Evolutionary conservation across 2,329 filamentous ascomycete genomes (phyloP).

Genomic region (Botryotinia narcissicola): DNA sequence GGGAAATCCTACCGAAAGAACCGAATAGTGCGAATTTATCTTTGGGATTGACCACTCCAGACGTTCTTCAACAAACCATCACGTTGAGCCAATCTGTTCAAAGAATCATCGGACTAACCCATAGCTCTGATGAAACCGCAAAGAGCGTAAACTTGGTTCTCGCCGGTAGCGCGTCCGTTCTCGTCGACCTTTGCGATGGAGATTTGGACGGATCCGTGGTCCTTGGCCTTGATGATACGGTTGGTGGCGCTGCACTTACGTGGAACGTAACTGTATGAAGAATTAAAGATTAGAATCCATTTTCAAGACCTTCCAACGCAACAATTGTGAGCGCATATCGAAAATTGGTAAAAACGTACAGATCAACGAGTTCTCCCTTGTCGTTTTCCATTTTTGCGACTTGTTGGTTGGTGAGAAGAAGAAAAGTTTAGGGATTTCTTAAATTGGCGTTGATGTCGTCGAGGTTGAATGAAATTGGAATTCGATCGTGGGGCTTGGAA

Average conservation of each 20-base stretch:
- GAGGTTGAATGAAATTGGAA: conserved; percentile 34
- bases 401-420: conserved; percentile 35
- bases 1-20: conserved; percentile 33
- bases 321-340: neutral
- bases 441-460: conserved; percentile 29
- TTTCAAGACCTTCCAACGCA: neutral
- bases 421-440: conserved; percentile 20
- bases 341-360: conserved; percentile 59
- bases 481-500: conserved; percentile 22
- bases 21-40: conserved; percentile 37
- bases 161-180: conserved; percentile 89
- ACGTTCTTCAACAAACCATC: conserved; percentile 97
- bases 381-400: conserved; percentile 96
- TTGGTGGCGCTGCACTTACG: conserved; percentile 99
- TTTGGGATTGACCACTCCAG: conserved; percentile 64
- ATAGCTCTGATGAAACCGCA: conserved; percentile 97
- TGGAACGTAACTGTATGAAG: conserved; percentile 75
- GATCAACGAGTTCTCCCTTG: conserved; percentile 98
- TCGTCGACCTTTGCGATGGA: conserved; percentile 97
- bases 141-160: conserved; percentile 96
- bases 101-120: conserved; percentile 94
- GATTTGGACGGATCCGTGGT: conserved; percentile 98
- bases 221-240: conserved; percentile 99
- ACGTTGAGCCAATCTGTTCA: conserved; percentile 93
- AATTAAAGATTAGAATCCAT: conserved; percentile 20